Evolutionary conservation across 805 yeast species (phyloP).

Genomic region (Kodamaea kakaduensis): DNA sequence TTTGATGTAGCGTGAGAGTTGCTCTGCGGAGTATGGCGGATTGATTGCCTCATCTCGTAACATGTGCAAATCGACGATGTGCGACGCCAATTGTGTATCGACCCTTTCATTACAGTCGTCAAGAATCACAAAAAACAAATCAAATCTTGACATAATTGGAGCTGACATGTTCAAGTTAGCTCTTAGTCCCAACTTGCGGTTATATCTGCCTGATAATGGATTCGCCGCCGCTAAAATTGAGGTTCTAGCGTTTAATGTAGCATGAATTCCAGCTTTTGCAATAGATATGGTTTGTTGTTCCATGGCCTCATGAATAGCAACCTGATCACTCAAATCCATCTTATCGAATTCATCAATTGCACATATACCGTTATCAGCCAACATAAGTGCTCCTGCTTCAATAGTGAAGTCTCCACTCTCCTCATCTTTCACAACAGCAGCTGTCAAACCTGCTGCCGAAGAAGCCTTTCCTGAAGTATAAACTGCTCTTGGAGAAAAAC

Average conservation of each 20-base stretch:
- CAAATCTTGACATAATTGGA: conserved; percentile 98
- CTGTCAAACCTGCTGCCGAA: conserved; percentile 97
- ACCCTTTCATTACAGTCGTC: conserved; percentile 92
- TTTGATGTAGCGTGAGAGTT: conserved; percentile 79
- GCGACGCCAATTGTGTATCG: conserved; percentile 86
- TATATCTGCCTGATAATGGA: conserved; percentile 95
- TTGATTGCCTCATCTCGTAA: conserved; percentile 82
- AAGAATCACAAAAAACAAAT: conserved; percentile 86
- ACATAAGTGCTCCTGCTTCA: conserved; percentile 98
- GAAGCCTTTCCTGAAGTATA: conserved; percentile 98
- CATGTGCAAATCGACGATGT: conserved; percentile 92
- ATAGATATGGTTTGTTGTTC: conserved; percentile 98
- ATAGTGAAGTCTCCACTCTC: conserved; percentile 96
- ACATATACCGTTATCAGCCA: conserved; percentile 97
- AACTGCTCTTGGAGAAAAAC: conserved; percentile 89
- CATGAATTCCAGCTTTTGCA: conserved; percentile 98
- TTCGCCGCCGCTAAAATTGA: conserved; percentile 98
- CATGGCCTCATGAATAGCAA: conserved; percentile 99
- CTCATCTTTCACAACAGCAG: conserved; percentile 96
- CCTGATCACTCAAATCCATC: conserved; percentile 94
- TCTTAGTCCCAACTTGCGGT: conserved; percentile 76
- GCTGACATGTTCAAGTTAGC: conserved; percentile 94
- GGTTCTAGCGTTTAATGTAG: conserved; percentile 94
- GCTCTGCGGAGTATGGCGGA: conserved; percentile 87
- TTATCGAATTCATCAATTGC: conserved; percentile 98